Evolutionary conservation across 2,329 filamentous ascomycete genomes (phyloP), one percentile per base, ranked within the genome.

Genomic region (Sporothrix brasiliensis): DNA sequence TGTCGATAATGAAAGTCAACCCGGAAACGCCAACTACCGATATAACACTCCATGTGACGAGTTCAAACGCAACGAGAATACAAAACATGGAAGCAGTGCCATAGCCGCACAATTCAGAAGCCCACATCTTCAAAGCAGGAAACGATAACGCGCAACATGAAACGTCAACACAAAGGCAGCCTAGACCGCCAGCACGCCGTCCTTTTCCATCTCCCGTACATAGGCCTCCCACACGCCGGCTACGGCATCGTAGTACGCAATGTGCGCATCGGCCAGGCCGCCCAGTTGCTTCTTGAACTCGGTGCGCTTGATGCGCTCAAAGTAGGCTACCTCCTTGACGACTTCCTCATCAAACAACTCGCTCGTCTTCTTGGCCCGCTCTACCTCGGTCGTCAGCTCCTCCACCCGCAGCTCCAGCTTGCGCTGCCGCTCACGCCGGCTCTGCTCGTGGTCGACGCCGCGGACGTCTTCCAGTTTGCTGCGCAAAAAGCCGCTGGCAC

Each of bases 291-390:
- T 87, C 79, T 92, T 92, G 80, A 99, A 96, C 83, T 99, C 94
- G 54, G 92, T 85, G 52, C 92, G 89, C 84, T 99, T 99, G 84
- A 98, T 98, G 70, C 94, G 88, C 82, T 99, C 95, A 81, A 99
- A 99, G 78, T 97, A 94, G 24, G 87, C 87, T 0, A 97, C 92
- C 79, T 99, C 95, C 76, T 92, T 91, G 56, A 98, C 91, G 1
- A 97, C 94, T 80, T 97, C 93, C 78, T 97, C 94, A 79, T 97
- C 95, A 77, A 99, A 99, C 78, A 93, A 90, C 80, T 98, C 93
- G 67, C 90, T 93, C 16, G 91, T 92, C 77, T 90, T 91, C 80
- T 93, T 93, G 65, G 95, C 92, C 58, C 88, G 87, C 80, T 98
- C 94, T 0, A 97, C 94, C 79, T 97, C 93, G 30, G 88, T 87